These are phyloP conservation scores for Chaetomium globosum DNA, from an alignment of 2,329 filamentous ascomycete genomes.

Conservation along the genomic window DNA sequence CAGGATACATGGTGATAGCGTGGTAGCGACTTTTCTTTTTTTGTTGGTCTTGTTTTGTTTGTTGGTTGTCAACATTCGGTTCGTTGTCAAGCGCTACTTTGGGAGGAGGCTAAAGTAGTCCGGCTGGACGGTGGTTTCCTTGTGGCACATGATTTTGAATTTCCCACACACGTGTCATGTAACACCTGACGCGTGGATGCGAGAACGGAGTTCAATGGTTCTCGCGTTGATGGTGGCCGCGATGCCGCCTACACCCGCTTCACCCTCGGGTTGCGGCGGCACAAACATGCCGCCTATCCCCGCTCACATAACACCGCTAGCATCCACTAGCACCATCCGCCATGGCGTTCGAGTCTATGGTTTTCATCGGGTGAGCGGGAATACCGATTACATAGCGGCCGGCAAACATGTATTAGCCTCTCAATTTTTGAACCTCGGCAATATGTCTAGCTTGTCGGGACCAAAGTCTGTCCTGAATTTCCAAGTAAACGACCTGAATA, in stretches of 20 bases:
- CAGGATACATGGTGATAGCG: background rate
- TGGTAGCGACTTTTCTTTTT: too few species aligned
- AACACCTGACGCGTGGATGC: background rate
- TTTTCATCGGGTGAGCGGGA: background rate
- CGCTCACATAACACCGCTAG: background rate
- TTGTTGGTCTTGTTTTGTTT: background rate
- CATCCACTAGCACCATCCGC: background rate
- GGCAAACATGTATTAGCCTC: too few species aligned
- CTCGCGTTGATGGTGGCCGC: background rate
- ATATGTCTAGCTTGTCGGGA: too few species aligned
- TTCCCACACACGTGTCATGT: too few species aligned
- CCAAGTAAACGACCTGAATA: too few species aligned
- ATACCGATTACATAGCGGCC: background rate
- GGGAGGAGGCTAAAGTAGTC: background rate
- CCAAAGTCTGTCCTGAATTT: too few species aligned
- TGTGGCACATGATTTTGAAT: background rate
- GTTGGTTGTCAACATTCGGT: background rate
- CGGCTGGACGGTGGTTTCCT: background rate
- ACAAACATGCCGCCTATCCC: background rate
- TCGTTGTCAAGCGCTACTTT: background rate
- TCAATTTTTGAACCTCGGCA: too few species aligned
- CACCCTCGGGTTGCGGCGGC: background rate
- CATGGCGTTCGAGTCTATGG: background rate
- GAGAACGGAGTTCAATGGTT: background rate
- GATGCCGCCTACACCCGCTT: background rate